phyloP scores from a whole-genome alignment of 805 yeast species.

The Tanozyma kutaoensis region DNA sequence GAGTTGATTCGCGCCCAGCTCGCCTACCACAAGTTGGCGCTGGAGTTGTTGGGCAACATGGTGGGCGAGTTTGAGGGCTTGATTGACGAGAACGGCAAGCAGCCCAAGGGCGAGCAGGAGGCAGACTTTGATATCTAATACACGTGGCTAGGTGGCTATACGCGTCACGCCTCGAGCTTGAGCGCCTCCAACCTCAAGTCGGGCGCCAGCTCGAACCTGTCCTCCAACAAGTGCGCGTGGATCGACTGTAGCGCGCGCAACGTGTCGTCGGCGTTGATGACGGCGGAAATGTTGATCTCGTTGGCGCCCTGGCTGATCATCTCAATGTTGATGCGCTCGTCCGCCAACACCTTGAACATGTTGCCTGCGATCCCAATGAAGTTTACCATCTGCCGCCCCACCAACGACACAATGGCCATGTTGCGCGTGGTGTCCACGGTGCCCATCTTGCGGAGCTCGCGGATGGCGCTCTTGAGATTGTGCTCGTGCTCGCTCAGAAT shows the following conservation, averaged over 20 bases:
- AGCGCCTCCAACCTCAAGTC: too few species aligned
- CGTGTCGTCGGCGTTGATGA: slow-evolving; percentile 72
- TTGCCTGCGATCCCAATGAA: slow-evolving; percentile 94
- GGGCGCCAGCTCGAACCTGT: slow-evolving; percentile 9
- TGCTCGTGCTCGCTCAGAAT: slow-evolving; percentile 52
- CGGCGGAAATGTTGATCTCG: slow-evolving; percentile 94
- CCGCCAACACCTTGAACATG: slow-evolving; percentile 90
- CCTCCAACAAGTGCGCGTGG: slow-evolving; percentile 63
- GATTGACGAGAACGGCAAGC: slow-evolving; percentile 31
- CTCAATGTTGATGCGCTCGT: slow-evolving; percentile 84
- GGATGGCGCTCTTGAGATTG: slow-evolving; percentile 57
- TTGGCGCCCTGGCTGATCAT: slow-evolving; percentile 99
- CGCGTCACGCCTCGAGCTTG: too few species aligned
- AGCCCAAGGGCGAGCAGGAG: too few species aligned
- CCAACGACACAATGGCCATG: slow-evolving; percentile 86
- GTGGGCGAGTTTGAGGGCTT: slow-evolving; percentile 51
- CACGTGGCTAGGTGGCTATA: too few species aligned
- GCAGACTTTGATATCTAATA: too few species aligned
- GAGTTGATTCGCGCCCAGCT: slow-evolving; percentile 70
- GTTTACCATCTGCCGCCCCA: slow-evolving; percentile 96
- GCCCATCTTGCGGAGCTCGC: slow-evolving; percentile 71
- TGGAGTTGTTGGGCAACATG: slow-evolving; percentile 50
- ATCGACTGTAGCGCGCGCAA: slow-evolving; percentile 76
- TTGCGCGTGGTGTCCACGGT: slow-evolving; percentile 78
- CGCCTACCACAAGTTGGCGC: slow-evolving; percentile 66